A percentile compares a stretch with the other conserved stretches of the same genome.
These are phyloP conservation scores for Cucumis variabilis DNA, from an alignment of 331 rosid species.

Conservation along the genomic window DNA sequence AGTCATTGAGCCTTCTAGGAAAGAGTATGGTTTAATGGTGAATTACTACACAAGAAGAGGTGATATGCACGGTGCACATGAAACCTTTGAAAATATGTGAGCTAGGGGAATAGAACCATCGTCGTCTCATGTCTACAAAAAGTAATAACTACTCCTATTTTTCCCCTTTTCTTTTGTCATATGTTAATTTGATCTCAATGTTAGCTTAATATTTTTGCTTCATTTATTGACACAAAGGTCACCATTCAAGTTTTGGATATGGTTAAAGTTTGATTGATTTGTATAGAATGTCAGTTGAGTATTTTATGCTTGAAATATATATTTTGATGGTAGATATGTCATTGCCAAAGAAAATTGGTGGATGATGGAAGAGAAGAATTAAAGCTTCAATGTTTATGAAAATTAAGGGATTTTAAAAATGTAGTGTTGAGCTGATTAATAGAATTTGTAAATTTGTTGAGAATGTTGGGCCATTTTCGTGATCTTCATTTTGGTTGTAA, in stretches of 20 bases:
- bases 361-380: too few species aligned
- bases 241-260: neutral
- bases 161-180: neutral
- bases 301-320: neutral
- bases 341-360: neutral
- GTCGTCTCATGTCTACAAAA: too few species aligned
- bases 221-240: neutral
- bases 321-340: neutral
- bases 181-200: conserved; percentile 15
- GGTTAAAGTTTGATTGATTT: neutral
- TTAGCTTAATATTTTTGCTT: neutral
- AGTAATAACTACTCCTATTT: conserved; percentile 67
- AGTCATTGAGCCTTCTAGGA: conserved; percentile 87
- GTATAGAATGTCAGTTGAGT: neutral
- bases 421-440: too few species aligned
- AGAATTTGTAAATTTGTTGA: too few species aligned
- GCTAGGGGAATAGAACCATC: too few species aligned
- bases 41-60: too few species aligned
- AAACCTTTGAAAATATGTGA: too few species aligned
- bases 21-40: conserved; percentile 94
- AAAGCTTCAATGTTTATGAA: too few species aligned
- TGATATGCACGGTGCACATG: too few species aligned
- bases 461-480: too few species aligned
- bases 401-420: too few species aligned
- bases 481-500: too few species aligned